phyloP scores from a whole-genome alignment of 306 rosid species.

The Quercus cerris region DNA sequence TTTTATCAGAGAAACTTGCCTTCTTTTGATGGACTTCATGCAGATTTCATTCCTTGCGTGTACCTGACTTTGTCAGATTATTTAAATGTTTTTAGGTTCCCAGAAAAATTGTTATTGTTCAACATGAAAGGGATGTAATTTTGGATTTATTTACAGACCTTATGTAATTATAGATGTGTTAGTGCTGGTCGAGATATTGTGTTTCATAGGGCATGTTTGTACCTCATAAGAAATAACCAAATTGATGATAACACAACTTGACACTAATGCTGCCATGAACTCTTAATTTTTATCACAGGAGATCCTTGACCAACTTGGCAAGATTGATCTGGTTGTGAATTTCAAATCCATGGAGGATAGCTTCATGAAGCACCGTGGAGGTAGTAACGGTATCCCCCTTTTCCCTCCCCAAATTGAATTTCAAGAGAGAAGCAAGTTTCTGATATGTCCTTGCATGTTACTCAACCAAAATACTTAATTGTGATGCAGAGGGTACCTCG shows the following conservation, averaged over 20 bases:
- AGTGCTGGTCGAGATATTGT: neutral
- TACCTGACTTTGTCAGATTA: neutral
- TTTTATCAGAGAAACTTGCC: neutral
- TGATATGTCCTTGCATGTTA: constrained; percentile 24
- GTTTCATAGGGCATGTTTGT: neutral
- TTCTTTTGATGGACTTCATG: neutral
- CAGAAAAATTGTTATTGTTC: neutral
- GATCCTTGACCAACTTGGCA: constrained; percentile 68
- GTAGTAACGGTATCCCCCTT: constrained; percentile 11
- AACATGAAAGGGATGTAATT: neutral
- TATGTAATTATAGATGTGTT: neutral
- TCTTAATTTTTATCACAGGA: constrained; percentile 39
- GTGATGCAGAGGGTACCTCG: constrained; percentile 22
- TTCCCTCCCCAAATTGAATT: constrained; percentile 36
- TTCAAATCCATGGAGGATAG: constrained; percentile 59
- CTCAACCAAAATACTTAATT: constrained; percentile 12
- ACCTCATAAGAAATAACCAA: neutral
- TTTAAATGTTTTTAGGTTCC: neutral
- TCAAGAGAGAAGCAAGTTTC: constrained; percentile 5
- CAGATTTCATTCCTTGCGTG: neutral
- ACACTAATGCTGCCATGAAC: neutral
- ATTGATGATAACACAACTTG: neutral
- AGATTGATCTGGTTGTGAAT: constrained; percentile 76
- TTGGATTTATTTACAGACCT: neutral
- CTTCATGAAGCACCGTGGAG: constrained; percentile 36